Evolutionary conservation across 2,329 filamentous ascomycete species (phyloP).

Genomic region (Ceratocystiopsis minuta): DNA sequence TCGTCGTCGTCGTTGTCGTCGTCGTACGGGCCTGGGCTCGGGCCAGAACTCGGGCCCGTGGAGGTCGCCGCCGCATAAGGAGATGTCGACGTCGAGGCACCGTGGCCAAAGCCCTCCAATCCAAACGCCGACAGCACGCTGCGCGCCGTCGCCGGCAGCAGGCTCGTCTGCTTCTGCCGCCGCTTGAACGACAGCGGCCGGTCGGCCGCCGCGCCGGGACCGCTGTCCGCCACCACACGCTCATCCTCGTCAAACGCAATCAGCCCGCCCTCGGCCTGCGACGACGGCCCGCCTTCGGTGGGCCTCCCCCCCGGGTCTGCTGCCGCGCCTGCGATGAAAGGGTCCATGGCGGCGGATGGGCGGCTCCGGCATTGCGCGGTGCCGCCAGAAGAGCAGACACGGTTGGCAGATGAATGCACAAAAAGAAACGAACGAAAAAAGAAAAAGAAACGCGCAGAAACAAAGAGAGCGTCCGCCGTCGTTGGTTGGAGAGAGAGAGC

Average conservation of each 20-base stretch:
- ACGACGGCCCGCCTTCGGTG: too few species aligned
- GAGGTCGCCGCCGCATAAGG: background rate
- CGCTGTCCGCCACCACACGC: too few species aligned
- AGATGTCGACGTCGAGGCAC: background rate
- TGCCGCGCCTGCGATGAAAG: too few species aligned
- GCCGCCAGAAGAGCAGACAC: too few species aligned
- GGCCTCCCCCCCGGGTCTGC: too few species aligned
- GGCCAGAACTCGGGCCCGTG: background rate
- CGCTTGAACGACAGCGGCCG: conserved; percentile 54
- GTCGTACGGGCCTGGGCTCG: background rate
- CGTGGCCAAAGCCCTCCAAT: background rate
- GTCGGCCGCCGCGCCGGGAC: conserved; percentile 11
- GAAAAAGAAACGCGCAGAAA: too few species aligned
- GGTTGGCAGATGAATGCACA: background rate
- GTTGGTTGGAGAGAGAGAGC: too few species aligned
- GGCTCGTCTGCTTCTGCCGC: conserved; percentile 34
- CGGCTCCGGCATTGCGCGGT: too few species aligned
- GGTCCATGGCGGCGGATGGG: too few species aligned
- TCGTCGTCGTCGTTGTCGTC: conserved; percentile 2
- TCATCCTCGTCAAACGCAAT: background rate
- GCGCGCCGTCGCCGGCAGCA: conserved; percentile 27
- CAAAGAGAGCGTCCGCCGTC: too few species aligned
- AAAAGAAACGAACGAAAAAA: background rate
- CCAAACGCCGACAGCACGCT: conserved; percentile 27
- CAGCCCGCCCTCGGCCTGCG: too few species aligned